Evolutionary conservation across 1,284 basidiomycete genomes (phyloP).

Genomic region (Marasmius sp.): DNA sequence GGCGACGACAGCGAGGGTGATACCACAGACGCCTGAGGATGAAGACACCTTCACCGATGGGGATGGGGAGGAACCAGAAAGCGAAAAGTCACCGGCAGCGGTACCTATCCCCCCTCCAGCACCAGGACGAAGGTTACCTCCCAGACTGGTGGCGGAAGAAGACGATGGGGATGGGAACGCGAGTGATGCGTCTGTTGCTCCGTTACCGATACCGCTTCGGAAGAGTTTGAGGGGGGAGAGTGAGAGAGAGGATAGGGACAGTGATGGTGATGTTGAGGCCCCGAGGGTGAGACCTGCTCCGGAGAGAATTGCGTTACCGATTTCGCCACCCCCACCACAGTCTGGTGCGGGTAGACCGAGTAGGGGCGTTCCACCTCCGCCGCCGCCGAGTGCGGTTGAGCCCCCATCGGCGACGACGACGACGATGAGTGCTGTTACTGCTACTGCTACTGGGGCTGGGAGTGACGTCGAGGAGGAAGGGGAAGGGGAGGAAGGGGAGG

Average conservation of each 20-base stretch:
- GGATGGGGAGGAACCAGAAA: no score
- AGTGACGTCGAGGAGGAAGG: neutral
- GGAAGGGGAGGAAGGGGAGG: constrained; percentile 6
- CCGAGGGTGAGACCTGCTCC: constrained; percentile 10
- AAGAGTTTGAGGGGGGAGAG: neutral
- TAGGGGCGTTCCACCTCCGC: neutral
- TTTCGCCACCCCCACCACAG: neutral
- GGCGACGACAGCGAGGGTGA: constrained; percentile 18
- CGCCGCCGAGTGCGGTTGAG: neutral
- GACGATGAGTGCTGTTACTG: no score
- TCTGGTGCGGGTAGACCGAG: neutral
- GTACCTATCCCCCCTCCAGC: neutral
- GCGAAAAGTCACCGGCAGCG: no score
- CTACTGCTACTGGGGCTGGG: no score
- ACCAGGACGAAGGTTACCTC: constrained; percentile 7
- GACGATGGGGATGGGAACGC: constrained; percentile 10
- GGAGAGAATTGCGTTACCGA: neutral
- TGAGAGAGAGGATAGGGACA: neutral
- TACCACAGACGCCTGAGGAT: constrained; percentile 4
- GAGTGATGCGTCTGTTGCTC: constrained; percentile 7
- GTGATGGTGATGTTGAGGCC: constrained; percentile 13
- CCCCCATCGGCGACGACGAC: neutral
- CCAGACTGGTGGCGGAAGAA: constrained; percentile 9
- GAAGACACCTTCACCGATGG: neutral
- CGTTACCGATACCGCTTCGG: constrained; percentile 20